Base-by-base conservation (phyloP, 129 eudicot genomes). In the Flaveria ramosissima region DNA sequence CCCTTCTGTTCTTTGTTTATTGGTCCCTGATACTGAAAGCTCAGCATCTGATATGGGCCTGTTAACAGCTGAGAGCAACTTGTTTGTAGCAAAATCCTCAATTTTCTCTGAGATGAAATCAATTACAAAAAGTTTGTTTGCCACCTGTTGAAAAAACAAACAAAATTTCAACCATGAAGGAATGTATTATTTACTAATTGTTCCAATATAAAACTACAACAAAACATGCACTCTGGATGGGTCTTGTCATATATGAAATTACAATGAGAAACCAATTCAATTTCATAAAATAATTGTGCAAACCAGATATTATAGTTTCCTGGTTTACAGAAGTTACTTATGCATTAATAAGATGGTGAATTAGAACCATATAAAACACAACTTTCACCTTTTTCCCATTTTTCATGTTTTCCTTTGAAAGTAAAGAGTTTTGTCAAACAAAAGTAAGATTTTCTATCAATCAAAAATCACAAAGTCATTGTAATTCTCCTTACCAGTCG, bases 51-150 rank as follows among this genome's bases (percentile, higher is more conserved):
- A 53, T 56, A 52, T 73, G 53, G 51, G 76, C 43, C 62, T 88
- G 77, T 83, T 89, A 68, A 89, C 86, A 64, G 94, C 96, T 70
- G 90, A 89, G 70, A 95, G 85, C 81, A 91, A 86, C 88, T 84
- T 91, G 57, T 81, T 83, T 63, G 83, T 87, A 21, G 97, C 97
- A 84, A 81, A 95, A 78, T 88, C 82, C 85, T 95, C 97, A 46
- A 95, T 86, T 41, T 80, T 85, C 75, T 88, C 94, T 19, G 97
- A 79, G 63, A 91, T 82, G 78, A 79, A 78, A 64, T 66, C 69
- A n/a, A 91, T 84, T 27, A 81, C 85, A 75, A 84, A 95, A 64
- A 95, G 97, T 72, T 95, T 94, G 86, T 91, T 89, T 19, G 97
- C 85, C 82, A 89, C 99, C 99, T 95, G 41, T 36, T 36, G 91